Evolutionary conservation across 495 filamentous ascomycete genomes (phyloP).

Genomic region (Gamarada debralockiae): DNA sequence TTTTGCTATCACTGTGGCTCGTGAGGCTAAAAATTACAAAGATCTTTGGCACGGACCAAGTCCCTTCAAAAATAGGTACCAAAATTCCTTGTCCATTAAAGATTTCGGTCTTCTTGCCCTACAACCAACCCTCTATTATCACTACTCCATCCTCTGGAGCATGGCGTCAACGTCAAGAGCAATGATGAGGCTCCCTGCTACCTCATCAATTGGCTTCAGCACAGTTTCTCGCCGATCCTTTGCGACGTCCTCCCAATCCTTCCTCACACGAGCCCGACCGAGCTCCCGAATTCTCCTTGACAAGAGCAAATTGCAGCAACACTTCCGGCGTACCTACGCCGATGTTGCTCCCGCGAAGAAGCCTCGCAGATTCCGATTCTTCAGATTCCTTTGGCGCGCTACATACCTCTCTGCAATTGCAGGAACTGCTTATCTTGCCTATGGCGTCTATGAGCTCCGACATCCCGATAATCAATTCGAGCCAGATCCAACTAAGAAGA

Average conservation of each 20-base stretch:
- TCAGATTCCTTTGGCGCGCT: constrained; percentile 73
- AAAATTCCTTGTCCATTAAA: too few relatives aligned
- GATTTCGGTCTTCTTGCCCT: too few relatives aligned
- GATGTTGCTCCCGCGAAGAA: constrained; percentile 29
- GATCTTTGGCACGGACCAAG: too few relatives aligned
- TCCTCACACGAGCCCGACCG: constrained; percentile 18
- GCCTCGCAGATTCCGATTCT: constrained; percentile 30
- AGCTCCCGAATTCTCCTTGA: constrained; percentile 9
- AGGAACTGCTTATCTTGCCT: constrained; percentile 66
- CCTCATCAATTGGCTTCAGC: constrained; percentile 21
- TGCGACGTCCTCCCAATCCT: constrained; percentile 6
- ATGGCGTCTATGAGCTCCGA: constrained; percentile 75
- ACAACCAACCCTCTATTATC: background rate
- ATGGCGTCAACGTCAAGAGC: constrained; percentile 18
- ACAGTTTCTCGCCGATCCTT: constrained; percentile 12
- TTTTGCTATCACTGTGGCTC: too few relatives aligned
- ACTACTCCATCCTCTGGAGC: constrained; percentile 7
- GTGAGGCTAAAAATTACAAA: too few relatives aligned
- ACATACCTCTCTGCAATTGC: constrained; percentile 67
- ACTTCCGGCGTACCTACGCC: constrained; percentile 22
- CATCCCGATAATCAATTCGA: constrained; percentile 76
- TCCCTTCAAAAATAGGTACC: too few relatives aligned
- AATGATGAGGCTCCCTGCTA: constrained; percentile 10
- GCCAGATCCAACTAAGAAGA: constrained; percentile 91
- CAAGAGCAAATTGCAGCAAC: constrained; percentile 16